Evolutionary conservation across 257 asterid genomes (phyloP), one percentile per base, ranked within the genome.

Genomic region (Solanum corneliomulleri): DNA sequence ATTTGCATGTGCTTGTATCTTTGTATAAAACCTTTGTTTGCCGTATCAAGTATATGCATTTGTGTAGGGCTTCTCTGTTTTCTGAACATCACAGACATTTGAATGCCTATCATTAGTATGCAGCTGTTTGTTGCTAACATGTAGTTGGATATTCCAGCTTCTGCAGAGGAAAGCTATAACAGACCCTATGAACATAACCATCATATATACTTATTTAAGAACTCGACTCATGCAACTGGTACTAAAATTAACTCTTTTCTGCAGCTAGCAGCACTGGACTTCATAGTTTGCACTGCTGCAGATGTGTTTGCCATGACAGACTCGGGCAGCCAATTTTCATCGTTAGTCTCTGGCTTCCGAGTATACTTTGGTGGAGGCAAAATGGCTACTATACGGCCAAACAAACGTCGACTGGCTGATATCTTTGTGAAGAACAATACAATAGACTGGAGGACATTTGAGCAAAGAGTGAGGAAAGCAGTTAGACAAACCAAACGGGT

Each of bases 251-350:
- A 80, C 69, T 49, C 85, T 49, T 87, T 78, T 47, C 64, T 90
- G 94, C 98, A 97, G 99, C 90, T 95, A 93, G 99, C 99, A 21
- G 99, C 98, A 2, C 91, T 97, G 89, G 99, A 97, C 92, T 97
- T 97, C 91, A 93, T 97, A 86, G 99, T 87, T 72, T 96, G 98
- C 95, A 90, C 98, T 1, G 99, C 98, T 77, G 93, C 99, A 47
- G 99, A 97, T 88, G 91, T 92, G 72, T 97, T 97, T 88, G 96
- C 98, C 90, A 97, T 97, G 98, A 97, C 99, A 35, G 99, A 97
- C 91, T 95, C 99, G 0, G 99, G 99, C 41, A 97, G 99, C 88
- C 99, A 96, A 85, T 96, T 97, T 90, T 97, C 99, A 37, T 97
- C 99, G 27, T 88, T 97, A 87, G 88, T 96, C 85, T 97, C 98